phyloP scores from a whole-genome alignment of 345 rosid genomes.

The Aquilaria malaccensis region DNA sequence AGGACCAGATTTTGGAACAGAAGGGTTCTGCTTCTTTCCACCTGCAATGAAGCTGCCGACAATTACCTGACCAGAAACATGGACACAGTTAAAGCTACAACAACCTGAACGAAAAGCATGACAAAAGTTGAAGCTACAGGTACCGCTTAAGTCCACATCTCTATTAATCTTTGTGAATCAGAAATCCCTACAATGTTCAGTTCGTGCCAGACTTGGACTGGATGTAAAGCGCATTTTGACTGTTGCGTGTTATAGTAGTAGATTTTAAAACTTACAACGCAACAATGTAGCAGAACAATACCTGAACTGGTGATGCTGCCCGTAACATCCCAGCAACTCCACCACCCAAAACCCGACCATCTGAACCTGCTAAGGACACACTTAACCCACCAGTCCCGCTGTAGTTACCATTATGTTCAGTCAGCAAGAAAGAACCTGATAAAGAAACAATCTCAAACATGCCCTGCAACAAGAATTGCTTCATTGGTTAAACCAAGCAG shows the following conservation, averaged over 20 bases:
- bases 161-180: neutral
- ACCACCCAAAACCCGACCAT: slow-evolving; percentile 79
- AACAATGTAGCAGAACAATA: slow-evolving; percentile 9
- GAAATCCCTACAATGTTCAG: neutral
- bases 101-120: no score
- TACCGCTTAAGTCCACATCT: no score
- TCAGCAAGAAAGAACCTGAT: slow-evolving; percentile 57
- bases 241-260: no score
- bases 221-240: no score
- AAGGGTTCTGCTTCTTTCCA: slow-evolving; percentile 42
- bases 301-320: slow-evolving; percentile 92
- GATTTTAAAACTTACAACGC: no score
- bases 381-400: slow-evolving; percentile 48
- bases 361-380: slow-evolving; percentile 71
- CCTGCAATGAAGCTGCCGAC: slow-evolving; percentile 82
- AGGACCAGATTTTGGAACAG: slow-evolving; percentile 40
- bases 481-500: slow-evolving; percentile 1
- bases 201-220: no score
- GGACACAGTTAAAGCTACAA: neutral
- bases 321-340: slow-evolving; percentile 59
- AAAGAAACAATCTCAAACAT: slow-evolving; percentile 73
- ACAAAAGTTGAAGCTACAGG: no score
- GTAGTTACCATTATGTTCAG: slow-evolving; percentile 41
- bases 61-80: slow-evolving; percentile 44
- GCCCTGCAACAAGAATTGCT: slow-evolving; percentile 47